A percentile compares a stretch with the other conserved stretches of the same genome.
These are phyloP conservation scores for Fusarium chlamydosporum DNA, from an alignment of 2,329 filamentous ascomycete species.

Conservation along the genomic window DNA sequence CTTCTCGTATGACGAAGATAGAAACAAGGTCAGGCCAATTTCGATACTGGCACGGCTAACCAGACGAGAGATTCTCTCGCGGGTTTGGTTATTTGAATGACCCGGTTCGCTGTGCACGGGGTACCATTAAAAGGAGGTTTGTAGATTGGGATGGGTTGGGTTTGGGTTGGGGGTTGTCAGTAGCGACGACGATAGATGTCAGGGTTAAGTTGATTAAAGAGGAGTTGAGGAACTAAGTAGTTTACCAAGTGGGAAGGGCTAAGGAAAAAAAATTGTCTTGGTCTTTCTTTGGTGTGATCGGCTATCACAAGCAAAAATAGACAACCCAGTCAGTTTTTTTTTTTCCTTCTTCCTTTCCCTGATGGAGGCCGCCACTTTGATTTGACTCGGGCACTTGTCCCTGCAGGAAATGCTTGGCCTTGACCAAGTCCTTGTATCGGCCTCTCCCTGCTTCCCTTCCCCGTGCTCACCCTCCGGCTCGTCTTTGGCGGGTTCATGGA, in stretches of 20 bases:
- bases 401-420: conserved; percentile 38
- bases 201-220: conserved; percentile 43
- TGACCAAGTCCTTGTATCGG: conserved; percentile 15
- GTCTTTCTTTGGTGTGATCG: conserved; percentile 40
- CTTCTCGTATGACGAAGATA: conserved; percentile 32
- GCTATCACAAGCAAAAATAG: conserved; percentile 47
- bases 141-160: conserved; percentile 17
- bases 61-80: conserved; percentile 36
- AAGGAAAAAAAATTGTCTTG: conserved; percentile 44
- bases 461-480: conserved; percentile 27
- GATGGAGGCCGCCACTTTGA: conserved; percentile 38
- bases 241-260: conserved; percentile 45
- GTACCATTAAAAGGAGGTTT: conserved; percentile 21
- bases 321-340: conserved; percentile 18
- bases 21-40: conserved; percentile 40
- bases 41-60: conserved; percentile 37
- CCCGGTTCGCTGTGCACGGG: conserved; percentile 27
- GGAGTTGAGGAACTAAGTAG: conserved; percentile 37
- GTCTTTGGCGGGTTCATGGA: conserved; percentile 10
- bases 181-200: conserved; percentile 38
- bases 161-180: conserved; percentile 41
- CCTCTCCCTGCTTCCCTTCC: conserved; percentile 11
- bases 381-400: conserved; percentile 24
- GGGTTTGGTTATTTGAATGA: conserved; percentile 18
- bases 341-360: conserved; percentile 14